These are phyloP conservation scores for Larix sibirica DNA, from an alignment of 83 land plant species.

Conservation along the genomic window DNA sequence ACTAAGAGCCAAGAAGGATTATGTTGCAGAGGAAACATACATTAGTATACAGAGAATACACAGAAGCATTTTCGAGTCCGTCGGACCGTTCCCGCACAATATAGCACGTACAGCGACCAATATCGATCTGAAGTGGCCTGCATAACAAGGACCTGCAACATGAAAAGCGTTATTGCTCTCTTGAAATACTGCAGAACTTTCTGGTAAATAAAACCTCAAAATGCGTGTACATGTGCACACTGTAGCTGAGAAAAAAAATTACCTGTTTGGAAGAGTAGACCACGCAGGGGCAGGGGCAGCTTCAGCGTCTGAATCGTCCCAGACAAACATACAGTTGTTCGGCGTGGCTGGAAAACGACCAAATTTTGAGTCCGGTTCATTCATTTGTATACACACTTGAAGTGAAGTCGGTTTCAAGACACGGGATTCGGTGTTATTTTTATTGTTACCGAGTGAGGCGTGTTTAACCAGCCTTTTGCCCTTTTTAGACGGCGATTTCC, in stretches of 20 bases:
- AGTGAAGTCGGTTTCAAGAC: conserved; percentile 42
- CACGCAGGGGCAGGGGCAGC: conserved; percentile 89
- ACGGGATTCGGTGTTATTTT: not conserved
- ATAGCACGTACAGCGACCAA: conserved; percentile 80
- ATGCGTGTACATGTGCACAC: not conserved
- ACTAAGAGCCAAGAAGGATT: not conserved
- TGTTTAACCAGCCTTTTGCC: not conserved
- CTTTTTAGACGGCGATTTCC: not conserved
- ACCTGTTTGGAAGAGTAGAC: conserved; percentile 84
- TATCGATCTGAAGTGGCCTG: conserved; percentile 74
- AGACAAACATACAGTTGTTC: conserved; percentile 32
- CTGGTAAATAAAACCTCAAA: not conserved
- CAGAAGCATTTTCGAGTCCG: conserved; percentile 34
- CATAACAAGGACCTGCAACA: conserved; percentile 61
- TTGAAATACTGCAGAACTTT: not conserved
- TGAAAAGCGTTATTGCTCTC: not conserved
- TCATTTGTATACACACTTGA: conserved; percentile 42
- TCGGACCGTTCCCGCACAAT: conserved; percentile 50
- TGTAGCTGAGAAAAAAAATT: not conserved
- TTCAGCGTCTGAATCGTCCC: conserved; percentile 74
- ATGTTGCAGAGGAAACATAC: conserved; percentile 31
- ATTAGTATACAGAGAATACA: conserved; percentile 80
- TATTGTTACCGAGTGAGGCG: not conserved
- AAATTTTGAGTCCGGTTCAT: conserved; percentile 36
- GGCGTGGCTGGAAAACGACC: conserved; percentile 31